Base-by-base conservation (phyloP, 345 rosid species). In the Brassica incana region DNA sequence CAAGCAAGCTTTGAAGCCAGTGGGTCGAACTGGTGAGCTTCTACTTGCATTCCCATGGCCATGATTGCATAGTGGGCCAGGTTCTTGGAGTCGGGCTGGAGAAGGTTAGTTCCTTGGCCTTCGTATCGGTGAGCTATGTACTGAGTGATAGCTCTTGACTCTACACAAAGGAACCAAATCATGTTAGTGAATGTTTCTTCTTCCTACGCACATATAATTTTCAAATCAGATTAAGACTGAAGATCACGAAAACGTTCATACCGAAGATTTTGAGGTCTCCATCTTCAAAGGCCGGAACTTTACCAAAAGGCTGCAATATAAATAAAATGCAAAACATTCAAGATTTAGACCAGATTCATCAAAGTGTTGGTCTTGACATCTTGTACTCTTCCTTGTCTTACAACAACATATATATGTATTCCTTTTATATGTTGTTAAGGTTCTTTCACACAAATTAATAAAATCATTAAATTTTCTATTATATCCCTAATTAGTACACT, bases 111-210 rank as follows among this genome's bases (percentile, higher is more conserved):
- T 52, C 98, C 98, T 80, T 90, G 87, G 68, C 82, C 85, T 2
- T 81, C n/a, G 14, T 83, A 83, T 50, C 78, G 65, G 20, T 84
- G 85, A 30, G 90, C 88, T 2, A 92, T 69, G 85, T 94, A 84
- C n/a, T 80, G 82, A 23, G 91, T 88, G 8, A 88, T 86, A 12
- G 98, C 94, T 86, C 96, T 89, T 50, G 98, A 93, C 72, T 93
- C 98, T 93, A 85, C 87, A 5, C 16, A 61, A 52, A 61, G 8
- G 20, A 62, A 1, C 23, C 40, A 67, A 43, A 11, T 48, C 33
- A 45, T 67, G 61, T 79, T 67, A 67, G 32, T 59, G 69, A 29
- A 14, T 14, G 33, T 40, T 0, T 9, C 11, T 27, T 62, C 16
- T 27, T 54, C 25, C 18, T 54, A 61, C 29, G 36, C 35, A 61